A percentile compares a stretch with the other conserved stretches of the same genome.
Conservation (phyloP, 768 basidiomycete species). For the Macrolepiota albuminosa region DNA sequence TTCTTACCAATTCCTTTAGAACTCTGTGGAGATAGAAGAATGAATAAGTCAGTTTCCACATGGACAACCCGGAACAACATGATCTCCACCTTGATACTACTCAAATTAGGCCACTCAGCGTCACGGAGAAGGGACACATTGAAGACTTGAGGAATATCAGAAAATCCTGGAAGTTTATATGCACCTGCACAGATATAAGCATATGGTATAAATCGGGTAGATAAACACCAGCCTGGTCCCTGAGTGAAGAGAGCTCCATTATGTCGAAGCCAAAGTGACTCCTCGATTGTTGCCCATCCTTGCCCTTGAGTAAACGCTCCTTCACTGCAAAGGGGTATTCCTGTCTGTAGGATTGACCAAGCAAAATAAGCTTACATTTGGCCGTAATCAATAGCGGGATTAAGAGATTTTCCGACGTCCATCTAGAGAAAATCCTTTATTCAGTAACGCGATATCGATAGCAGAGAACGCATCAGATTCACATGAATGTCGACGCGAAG, state of each 20-base stretch:
- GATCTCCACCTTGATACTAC: conserved; percentile 9
- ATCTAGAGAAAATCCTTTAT: conserved; percentile 1
- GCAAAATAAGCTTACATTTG: conserved; percentile 7
- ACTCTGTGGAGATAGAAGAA: background rate
- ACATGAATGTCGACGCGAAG: conserved; percentile 15
- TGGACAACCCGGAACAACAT: background rate
- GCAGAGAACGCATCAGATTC: background rate
- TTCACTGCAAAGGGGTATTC: conserved; percentile 1
- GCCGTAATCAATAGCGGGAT: conserved; percentile 15
- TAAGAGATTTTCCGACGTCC: conserved; percentile 15
- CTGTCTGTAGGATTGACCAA: too few species aligned
- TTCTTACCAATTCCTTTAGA: conserved; percentile 13
- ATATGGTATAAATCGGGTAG: background rate
- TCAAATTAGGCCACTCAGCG: conserved; percentile 15
- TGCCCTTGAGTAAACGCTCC: conserved; percentile 15
- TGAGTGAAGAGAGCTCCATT: conserved; percentile 16
- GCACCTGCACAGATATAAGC: conserved; percentile 5
- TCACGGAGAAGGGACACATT: conserved; percentile 16
- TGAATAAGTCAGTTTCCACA: background rate
- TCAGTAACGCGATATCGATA: background rate
- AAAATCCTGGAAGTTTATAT: conserved; percentile 16
- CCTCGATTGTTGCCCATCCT: conserved; percentile 15
- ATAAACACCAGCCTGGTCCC: conserved; percentile 5
- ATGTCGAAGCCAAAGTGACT: conserved; percentile 14
- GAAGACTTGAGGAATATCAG: conserved; percentile 14